A percentile compares a stretch with the other conserved stretches of the same genome.
Evolutionary conservation across 441 rosid species (phyloP).

Genomic region (Bocquillonia castaneifolia): DNA sequence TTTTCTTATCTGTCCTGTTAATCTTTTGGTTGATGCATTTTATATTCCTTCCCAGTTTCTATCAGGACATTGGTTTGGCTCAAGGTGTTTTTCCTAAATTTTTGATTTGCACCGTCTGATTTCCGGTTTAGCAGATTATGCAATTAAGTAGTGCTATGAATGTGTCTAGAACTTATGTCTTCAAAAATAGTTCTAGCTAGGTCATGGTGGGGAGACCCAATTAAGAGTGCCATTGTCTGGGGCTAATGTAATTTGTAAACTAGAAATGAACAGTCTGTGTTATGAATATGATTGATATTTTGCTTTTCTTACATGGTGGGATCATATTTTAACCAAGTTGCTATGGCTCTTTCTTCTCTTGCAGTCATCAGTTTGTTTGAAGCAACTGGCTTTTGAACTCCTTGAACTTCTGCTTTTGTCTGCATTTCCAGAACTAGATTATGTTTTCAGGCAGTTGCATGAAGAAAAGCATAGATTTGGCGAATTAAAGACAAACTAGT

Average conservation of each 20-base stretch:
- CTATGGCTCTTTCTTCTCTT: conserved; percentile 10
- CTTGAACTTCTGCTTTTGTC: conserved; percentile 75
- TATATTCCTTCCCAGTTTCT: not conserved
- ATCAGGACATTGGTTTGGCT: not conserved
- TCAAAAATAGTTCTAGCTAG: not conserved
- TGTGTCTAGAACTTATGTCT: not conserved
- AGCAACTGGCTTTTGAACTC: conserved; percentile 70
- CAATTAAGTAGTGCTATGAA: not conserved
- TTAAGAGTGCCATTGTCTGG: not conserved
- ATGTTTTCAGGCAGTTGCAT: conserved; percentile 53
- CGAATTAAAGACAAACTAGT: conserved; percentile 38
- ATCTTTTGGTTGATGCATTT: not conserved
- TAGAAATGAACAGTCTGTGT: too few relatives aligned
- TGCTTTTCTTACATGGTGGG: not conserved
- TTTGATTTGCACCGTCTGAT: not conserved
- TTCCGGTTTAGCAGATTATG: not conserved
- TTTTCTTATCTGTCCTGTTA: not conserved
- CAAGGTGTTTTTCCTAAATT: not conserved
- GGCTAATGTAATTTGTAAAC: not conserved
- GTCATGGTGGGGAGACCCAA: not conserved
- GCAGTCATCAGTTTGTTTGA: conserved; percentile 82
- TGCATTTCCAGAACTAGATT: conserved; percentile 76
- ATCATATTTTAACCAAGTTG: not conserved
- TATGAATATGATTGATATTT: too few relatives aligned
- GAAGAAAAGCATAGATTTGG: conserved; percentile 75